phyloP scores from a whole-genome alignment of 2,329 filamentous ascomycete genomes.

The Calonectria pseudoturangicola region DNA sequence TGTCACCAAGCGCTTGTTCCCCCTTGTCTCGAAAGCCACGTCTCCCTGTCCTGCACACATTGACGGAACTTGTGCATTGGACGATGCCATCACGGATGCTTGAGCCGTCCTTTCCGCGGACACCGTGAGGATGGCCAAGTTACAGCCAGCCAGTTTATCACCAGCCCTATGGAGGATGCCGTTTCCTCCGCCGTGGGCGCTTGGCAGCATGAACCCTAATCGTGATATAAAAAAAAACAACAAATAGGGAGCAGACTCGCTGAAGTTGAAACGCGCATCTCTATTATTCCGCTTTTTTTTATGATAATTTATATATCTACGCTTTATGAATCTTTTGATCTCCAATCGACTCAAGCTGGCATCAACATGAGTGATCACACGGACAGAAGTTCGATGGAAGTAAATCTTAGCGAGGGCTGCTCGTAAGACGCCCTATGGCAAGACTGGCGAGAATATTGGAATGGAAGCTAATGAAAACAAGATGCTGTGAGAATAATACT shows the following conservation, averaged over 20 bases:
- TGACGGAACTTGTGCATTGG: neutral
- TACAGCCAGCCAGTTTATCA: neutral
- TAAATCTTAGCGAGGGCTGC: constrained; percentile 18
- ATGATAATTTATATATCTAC: neutral
- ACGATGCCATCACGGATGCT: neutral
- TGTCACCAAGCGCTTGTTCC: neutral
- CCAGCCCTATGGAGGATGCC: neutral
- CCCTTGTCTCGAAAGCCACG: neutral
- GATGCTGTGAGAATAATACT: neutral
- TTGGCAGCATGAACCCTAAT: neutral
- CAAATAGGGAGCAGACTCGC: neutral
- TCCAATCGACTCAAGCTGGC: neutral
- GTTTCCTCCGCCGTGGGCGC: neutral
- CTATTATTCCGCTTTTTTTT: no score
- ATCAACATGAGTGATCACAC: neutral
- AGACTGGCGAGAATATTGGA: neutral
- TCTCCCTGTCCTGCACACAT: neutral
- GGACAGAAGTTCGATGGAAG: constrained; percentile 1
- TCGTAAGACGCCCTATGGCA: neutral
- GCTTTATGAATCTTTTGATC: neutral
- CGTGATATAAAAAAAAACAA: neutral
- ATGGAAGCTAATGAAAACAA: neutral
- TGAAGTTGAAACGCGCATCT: no score
- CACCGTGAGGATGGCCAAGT: neutral
- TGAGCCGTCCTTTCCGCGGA: neutral